Evolutionary conservation across 176 grass and related monocot genomes (phyloP), one percentile per base, ranked within the genome.

Genomic region (Pontederia paniculata): DNA sequence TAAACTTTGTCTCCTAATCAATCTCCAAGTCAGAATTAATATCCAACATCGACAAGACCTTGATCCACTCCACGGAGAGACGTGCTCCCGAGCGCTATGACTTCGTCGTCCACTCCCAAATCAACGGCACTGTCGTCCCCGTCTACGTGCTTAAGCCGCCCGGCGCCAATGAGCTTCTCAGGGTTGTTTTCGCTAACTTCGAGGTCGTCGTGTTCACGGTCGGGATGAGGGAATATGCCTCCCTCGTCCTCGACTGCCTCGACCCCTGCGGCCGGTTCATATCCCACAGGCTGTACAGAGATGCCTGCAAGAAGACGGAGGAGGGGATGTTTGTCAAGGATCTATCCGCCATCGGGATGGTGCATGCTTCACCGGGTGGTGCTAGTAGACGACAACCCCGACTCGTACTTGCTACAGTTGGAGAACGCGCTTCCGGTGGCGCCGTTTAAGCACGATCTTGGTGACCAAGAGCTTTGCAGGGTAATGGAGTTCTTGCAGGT

Each of bases 291-390:
- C n/a, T n/a, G n/a, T n/a, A n/a, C n/a, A 80, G 88, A 70, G 77
- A 72, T 10, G 78, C 91, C 0, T 97, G 86, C 67, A 85, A 71
- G 8, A 68, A 97, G 48, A 61, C 60, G n/a, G n/a, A n/a, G n/a
- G 80, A 82, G 20, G 86, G 91, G 9, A 85, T 60, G 86, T 78
- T 90, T 25, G 79, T 97, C 42, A 97, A 97, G 79, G 91, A 97
- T 71, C 73, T 97, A 48, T 67, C 80, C 1, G 72, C 66, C 55
- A 86, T 80, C 0, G 82, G 82, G 15, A 62, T 82, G 15, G 48
- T n/a, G n/a, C n/a, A n/a, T 25, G 19, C 61, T 90, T 9, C 65
- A 84, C 52, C 65, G 63, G 20, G 71, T 70, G 19, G 69, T 97
- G 41, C 89, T 97, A n/a, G n/a, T n/a, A n/a, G n/a, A n/a, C n/a